phyloP scores from a whole-genome alignment of 257 asterid genomes.

The Cruciata laevipes region DNA sequence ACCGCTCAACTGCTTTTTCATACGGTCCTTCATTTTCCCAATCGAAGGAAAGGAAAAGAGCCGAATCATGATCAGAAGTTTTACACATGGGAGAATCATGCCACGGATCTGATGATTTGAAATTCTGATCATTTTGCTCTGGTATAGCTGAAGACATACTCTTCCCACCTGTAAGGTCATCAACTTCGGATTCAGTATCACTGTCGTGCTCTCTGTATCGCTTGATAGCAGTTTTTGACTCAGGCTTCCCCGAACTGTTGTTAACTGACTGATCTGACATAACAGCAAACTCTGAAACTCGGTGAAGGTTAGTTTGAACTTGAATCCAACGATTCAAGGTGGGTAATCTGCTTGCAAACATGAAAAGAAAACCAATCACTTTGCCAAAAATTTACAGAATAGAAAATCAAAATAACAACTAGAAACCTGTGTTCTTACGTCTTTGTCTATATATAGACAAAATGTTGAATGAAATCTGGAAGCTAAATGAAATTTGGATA shows the following conservation, averaged over 20 bases:
- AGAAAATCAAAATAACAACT: not conserved
- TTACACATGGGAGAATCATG: conserved; percentile 52
- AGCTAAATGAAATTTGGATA: not conserved
- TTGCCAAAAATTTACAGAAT: conserved; percentile 14
- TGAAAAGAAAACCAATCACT: conserved; percentile 16
- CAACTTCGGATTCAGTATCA: conserved; percentile 87
- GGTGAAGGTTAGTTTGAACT: conserved; percentile 95
- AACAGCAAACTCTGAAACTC: conserved; percentile 89
- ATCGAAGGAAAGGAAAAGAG: conserved; percentile 82
- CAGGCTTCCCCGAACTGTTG: conserved; percentile 39
- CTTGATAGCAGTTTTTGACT: conserved; percentile 51
- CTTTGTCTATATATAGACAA: not conserved
- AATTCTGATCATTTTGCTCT: conserved; percentile 48
- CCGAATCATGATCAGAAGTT: conserved; percentile 45
- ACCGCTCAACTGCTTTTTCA: conserved; percentile 92
- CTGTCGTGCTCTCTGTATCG: conserved; percentile 80
- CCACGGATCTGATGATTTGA: conserved; percentile 46
- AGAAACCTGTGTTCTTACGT: not conserved
- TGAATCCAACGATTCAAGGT: conserved; percentile 97
- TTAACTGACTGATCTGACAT: conserved; percentile 52
- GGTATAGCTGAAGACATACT: conserved; percentile 36
- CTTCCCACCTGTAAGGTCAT: conserved; percentile 50
- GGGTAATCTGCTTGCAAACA: conserved; percentile 63
- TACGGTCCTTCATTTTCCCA: conserved; percentile 93
- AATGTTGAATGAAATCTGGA: not conserved